Base-by-base conservation (phyloP, 2,329 filamentous ascomycete genomes). In the Pseudomassariella vexata region DNA sequence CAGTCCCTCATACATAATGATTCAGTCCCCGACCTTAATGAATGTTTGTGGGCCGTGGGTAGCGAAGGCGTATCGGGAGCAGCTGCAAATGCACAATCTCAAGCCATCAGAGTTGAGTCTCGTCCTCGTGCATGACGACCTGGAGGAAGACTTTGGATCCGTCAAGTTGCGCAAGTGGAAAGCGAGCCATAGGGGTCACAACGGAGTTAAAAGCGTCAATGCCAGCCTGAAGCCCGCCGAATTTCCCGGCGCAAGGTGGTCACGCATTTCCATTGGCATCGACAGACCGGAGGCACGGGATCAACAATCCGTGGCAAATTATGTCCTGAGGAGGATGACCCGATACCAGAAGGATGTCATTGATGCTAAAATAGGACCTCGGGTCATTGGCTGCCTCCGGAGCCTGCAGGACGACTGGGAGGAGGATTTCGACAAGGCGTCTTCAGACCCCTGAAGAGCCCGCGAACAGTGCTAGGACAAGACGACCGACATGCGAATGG, bases 51-150 rank as follows among this genome's bases (percentile, higher is more conserved):
- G 92, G 0, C 66, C 70, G 0, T 84, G 80, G 38, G 73, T 95
- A 0, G 64, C 73, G 4, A 66, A 66, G 3, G 78, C 81, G 2
- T 88, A 82, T 67, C 68, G 67, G 24, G 63, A 74, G n/a, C 67
- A 72, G 36, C 44, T 78, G 38, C 60, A 46, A 41, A 42, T 63
- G 44, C 51, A 40, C 44, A 46, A 44, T 4, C 38, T 55, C 8
- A 30, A 36, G 5, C 42, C 50, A 9, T 32, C 47, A 10, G 43
- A 62, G 19, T 52, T 64, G 10, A 63, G 62, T 14, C 58, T 98
- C 11, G 76, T 96, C 0, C 64, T 96, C 9, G 65, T 96, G 14
- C 88, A 96, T 55, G 90, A 96, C 55, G 90, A 96, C 55, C 61
- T 96, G 20, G 89, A 95, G 49, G 68, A 74, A 24, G 63, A 71